phyloP scores from a whole-genome alignment of 305 asterid genomes.

The Fraxinus latifolia region DNA sequence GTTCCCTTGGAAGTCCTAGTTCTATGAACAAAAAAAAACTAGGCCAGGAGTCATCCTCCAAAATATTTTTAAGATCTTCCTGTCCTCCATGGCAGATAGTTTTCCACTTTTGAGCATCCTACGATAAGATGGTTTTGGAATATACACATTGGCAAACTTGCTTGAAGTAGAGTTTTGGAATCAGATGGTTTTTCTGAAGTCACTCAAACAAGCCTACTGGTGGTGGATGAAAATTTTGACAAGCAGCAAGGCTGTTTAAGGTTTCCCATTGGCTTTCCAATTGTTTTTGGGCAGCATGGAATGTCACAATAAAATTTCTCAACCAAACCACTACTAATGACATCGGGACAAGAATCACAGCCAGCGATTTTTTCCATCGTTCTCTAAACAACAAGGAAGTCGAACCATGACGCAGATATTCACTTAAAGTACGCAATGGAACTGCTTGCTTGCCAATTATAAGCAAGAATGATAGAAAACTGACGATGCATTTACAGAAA shows the following conservation, averaged over 20 bases:
- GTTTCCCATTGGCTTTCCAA: not conserved
- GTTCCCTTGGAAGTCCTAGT: not conserved
- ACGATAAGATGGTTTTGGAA: not conserved
- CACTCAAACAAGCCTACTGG: not conserved
- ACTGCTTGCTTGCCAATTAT: not conserved
- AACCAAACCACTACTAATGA: not conserved
- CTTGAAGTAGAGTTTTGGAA: not conserved
- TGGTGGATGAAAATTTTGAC: not conserved
- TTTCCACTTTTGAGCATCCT: not conserved
- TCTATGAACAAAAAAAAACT: not conserved
- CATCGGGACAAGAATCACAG: not conserved
- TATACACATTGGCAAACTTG: not conserved
- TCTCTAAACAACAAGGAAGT: not conserved
- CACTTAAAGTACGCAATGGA: not conserved
- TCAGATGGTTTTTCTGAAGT: not conserved
- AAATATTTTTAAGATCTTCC: not conserved
- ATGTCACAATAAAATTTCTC: not conserved
- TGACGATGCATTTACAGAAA: not conserved
- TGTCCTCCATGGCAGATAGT: not conserved
- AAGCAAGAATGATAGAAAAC: constrained; percentile 4
- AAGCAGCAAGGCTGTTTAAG: not conserved
- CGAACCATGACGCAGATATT: not conserved
- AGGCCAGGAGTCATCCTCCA: not conserved
- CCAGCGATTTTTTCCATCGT: not conserved
- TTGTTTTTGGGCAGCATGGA: constrained; percentile 12